These are phyloP conservation scores for Gracilaria gracilis DNA, from an alignment of 23 red algal species.

Conservation along the genomic window DNA sequence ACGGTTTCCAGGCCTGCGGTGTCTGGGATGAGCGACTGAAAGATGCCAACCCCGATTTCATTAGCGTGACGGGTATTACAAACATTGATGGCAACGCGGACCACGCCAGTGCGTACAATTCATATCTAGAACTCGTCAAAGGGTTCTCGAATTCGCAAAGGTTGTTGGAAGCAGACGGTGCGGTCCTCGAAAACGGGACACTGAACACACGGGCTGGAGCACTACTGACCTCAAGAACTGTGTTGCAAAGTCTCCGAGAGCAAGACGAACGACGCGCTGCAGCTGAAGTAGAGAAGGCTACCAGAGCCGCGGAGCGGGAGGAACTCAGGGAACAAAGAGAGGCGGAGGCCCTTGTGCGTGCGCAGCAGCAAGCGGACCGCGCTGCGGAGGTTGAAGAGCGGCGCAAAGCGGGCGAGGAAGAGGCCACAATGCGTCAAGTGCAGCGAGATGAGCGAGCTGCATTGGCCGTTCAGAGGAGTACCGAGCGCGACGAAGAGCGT, in stretches of 20 bases:
- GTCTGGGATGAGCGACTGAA: neutral
- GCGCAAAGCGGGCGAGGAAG: neutral
- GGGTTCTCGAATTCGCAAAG: neutral
- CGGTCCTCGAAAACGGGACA: neutral
- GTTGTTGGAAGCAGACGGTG: neutral
- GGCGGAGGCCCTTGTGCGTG: neutral
- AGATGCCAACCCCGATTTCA: neutral
- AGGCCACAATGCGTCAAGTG: neutral
- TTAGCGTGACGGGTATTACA: neutral
- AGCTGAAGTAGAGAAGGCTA: neutral
- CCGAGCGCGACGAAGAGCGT: neutral
- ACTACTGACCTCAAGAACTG: neutral
- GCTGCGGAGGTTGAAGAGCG: neutral
- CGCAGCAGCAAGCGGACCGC: neutral
- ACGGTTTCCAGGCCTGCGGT: neutral
- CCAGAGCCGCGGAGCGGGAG: neutral
- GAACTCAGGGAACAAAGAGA: neutral
- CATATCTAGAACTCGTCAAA: neutral
- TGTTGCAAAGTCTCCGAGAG: neutral
- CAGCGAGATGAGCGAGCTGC: neutral
- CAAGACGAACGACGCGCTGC: neutral
- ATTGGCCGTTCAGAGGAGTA: neutral
- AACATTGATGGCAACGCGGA: neutral
- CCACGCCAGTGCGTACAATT: neutral
- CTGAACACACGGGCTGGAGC: neutral